Percentiles rank a stretch among this genome's conserved stretches.
These are phyloP conservation scores for Phytophthora europaea DNA, from an alignment of 352 stramenopile genomes.

Conservation along the genomic window DNA sequence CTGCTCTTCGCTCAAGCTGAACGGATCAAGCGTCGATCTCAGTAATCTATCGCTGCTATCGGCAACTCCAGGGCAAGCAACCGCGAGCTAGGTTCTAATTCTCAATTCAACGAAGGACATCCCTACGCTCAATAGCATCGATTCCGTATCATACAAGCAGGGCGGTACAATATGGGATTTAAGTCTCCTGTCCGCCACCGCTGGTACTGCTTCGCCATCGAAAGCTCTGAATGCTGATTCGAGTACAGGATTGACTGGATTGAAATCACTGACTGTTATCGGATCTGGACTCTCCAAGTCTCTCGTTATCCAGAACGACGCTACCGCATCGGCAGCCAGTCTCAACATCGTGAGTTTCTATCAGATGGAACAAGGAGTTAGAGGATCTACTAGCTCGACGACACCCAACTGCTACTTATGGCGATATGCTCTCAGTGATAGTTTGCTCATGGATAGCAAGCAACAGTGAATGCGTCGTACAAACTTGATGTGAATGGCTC, in stretches of 20 bases:
- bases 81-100: too few species aligned
- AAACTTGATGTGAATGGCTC: neutral
- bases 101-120: too few species aligned
- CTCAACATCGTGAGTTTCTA: constrained; percentile 4
- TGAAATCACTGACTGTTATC: too few species aligned
- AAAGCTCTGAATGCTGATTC: too few species aligned
- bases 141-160: too few species aligned
- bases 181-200: too few species aligned
- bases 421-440: neutral
- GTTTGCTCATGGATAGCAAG: neutral
- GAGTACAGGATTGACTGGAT: neutral
- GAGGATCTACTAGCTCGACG: neutral
- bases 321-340: neutral
- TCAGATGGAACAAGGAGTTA: neutral
- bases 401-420: neutral
- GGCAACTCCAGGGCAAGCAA: neutral
- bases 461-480: neutral
- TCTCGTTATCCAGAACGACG: neutral
- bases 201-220: too few species aligned
- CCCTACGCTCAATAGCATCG: too few species aligned
- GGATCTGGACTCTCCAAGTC: too few species aligned
- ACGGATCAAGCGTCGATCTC: neutral
- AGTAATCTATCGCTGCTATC: neutral
- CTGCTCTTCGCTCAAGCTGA: neutral
- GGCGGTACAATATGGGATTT: too few species aligned